phyloP scores from a whole-genome alignment of 2,329 filamentous ascomycete species.

The Nothophoma quercina region DNA sequence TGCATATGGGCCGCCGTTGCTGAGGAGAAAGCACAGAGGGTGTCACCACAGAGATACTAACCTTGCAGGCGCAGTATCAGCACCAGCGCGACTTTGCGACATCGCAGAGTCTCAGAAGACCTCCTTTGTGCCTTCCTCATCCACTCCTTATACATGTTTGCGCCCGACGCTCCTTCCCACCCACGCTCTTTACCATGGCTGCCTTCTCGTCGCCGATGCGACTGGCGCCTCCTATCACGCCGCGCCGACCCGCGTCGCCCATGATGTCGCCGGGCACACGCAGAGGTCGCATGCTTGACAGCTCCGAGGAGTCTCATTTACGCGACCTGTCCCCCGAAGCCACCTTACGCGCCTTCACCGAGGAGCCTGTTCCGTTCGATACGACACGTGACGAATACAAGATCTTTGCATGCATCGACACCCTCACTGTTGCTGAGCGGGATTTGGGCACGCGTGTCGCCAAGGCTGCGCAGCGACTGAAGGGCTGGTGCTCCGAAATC shows the following conservation, averaged over 20 bases:
- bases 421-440: constrained; percentile 70
- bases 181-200: constrained; percentile 31
- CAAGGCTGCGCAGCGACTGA: constrained; percentile 72
- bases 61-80: background rate
- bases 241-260: constrained; percentile 42
- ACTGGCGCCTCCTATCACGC: constrained; percentile 43
- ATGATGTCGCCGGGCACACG: constrained; percentile 44
- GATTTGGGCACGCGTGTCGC: constrained; percentile 76
- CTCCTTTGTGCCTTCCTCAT: constrained; percentile 13
- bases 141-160: constrained; percentile 27
- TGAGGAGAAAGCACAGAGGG: constrained; percentile 3
- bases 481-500: constrained; percentile 79
- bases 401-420: constrained; percentile 65
- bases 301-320: constrained; percentile 43
- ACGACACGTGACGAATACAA: constrained; percentile 51
- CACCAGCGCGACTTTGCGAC: constrained; percentile 8
- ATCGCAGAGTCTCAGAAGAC: background rate
- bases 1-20: constrained; percentile 15
- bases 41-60: background rate
- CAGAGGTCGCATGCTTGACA: constrained; percentile 33
- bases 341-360: constrained; percentile 53
- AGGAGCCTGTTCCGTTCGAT: constrained; percentile 54
- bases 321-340: constrained; percentile 51
- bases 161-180: constrained; percentile 28
- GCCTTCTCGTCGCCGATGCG: constrained; percentile 40